phyloP scores from a whole-genome alignment of 2,329 filamentous ascomycete species.

The Colletotrichum phormii region DNA sequence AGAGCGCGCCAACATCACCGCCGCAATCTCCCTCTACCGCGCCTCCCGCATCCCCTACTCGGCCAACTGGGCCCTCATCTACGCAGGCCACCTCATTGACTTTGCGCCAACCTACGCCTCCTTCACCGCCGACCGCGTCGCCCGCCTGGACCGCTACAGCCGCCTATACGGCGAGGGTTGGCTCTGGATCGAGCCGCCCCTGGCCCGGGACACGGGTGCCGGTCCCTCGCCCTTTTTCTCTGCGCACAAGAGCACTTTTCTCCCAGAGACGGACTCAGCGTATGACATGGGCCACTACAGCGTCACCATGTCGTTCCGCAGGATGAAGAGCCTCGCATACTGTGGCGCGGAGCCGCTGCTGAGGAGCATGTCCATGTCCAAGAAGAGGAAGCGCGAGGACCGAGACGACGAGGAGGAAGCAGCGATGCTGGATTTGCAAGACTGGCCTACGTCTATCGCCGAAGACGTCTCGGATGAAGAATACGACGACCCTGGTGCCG shows the following conservation, averaged over 20 bases:
- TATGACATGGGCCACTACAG: slow-evolving; percentile 46
- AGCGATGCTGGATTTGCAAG: not conserved
- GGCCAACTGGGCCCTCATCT: slow-evolving; percentile 54
- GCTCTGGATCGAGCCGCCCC: slow-evolving; percentile 59
- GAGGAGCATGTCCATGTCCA: not conserved
- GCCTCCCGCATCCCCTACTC: slow-evolving; percentile 54
- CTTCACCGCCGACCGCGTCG: slow-evolving; percentile 51
- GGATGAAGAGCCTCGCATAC: not conserved
- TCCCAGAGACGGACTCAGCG: slow-evolving; percentile 40
- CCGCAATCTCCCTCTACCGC: slow-evolving; percentile 55
- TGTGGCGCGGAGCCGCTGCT: not conserved
- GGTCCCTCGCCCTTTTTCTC: slow-evolving; percentile 32
- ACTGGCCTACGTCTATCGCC: not conserved
- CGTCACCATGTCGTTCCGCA: slow-evolving; percentile 45
- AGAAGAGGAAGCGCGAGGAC: slow-evolving; percentile 2
- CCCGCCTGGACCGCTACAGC: slow-evolving; percentile 53
- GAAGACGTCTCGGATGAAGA: not conserved
- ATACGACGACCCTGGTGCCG: not conserved
- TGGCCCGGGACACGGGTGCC: slow-evolving; percentile 41
- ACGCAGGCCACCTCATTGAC: slow-evolving; percentile 55
- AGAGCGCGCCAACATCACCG: slow-evolving; percentile 54
- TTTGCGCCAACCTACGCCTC: slow-evolving; percentile 49
- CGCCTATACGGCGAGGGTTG: slow-evolving; percentile 52
- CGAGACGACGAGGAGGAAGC: not conserved
- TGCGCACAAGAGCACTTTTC: slow-evolving; percentile 47